Evolutionary conservation across 2,329 filamentous ascomycete genomes (phyloP), one percentile per base, ranked within the genome.

Genomic region (Lasiodiplodia hormozganensis): DNA sequence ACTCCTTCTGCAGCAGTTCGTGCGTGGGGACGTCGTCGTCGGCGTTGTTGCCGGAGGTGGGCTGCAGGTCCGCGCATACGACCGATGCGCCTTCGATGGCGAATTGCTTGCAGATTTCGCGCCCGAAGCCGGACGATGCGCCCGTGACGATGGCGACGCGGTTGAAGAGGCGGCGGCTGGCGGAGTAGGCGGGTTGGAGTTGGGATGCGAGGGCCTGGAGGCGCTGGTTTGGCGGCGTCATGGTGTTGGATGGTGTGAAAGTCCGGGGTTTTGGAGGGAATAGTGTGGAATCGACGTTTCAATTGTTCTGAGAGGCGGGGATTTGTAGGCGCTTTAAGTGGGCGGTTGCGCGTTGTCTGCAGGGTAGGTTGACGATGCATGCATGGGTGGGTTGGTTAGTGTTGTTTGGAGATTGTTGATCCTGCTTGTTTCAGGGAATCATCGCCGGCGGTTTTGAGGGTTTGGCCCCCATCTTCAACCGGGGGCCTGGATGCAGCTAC

Each of bases 101-200:
- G n/a, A 53, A 40, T 11, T 53, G 62, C 25, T 34, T 21, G 49
- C 49, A 65, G 6, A 54, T 65, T 31, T 78, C 78, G 72, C 73
- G 71, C 34, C 75, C 77, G 36, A 77, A 75, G n/a, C 77, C 76
- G 49, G 73, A 70, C 62, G 76, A 72, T 2, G 75, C 74, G 60
- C 75, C 76, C 68, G 76, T 78, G 8, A 79, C 70, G 21, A 78
- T 70, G 2, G 75, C 74, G 12, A 77, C 70, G 67, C 74, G 73
- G 8, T 31, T n/a, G 7, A 49, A 25, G 14, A 62, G 58, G 16
- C 40, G 40, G 8, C 23, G 38, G 18, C 2, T 12, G 21, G 40
- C 25, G 25, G 21, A 12, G 11, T 2, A 2, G 6, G 16, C 1
- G 8, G 14, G 38, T 21, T 4, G 58, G 10, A 58, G 3, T 4